Base-by-base conservation (phyloP, 495 filamentous ascomycete genomes). In the Opeltia flavorubescens region DNA sequence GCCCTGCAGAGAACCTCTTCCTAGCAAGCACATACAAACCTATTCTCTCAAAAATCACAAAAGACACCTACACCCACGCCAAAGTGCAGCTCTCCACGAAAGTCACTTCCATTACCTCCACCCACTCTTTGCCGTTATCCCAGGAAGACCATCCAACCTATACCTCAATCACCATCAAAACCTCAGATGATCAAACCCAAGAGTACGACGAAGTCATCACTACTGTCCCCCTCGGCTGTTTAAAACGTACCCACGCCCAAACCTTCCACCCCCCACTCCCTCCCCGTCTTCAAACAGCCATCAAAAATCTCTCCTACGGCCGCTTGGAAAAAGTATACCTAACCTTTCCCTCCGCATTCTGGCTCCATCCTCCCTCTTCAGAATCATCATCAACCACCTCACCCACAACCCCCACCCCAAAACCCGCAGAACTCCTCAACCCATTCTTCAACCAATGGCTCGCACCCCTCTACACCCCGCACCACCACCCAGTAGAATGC, bases 301-400 rank as follows among this genome's bases (percentile, higher is more conserved):
- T 98, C 56, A 61, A 74, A 35, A 75, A 69, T 46, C 81, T 95
- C 51, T 81, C 83, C 34, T 95, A 94, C 59, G 91, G 91, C 18
- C 76, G 77, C 40, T 73, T 98, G 0, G 91, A 98, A 62, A 95
- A 98, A 65, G 76, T 89, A 24, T 95, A 94, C 62, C 74, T 95
- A 29, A 86, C 74, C 30, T 98, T 98, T 60, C 81, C 84, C 2
- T 64, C 58, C 5, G 77, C 91, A 2, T 81, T 80, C 58, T 83
- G 78, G 78, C 62, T 76, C 44, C 50, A 34, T 11, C 13, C 12
- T n/a, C 17, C 31, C 25, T 49, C 30, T 21, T 0, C 15, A 5
- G 1, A 9, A 41, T 9, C 1, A 41, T 5, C 3, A 31, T 13
- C 29, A 31, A 31, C 6, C 12, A 31, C 29, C 6, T 6, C 6